Evolutionary conservation across 2,329 filamentous ascomycete genomes (phyloP).

Genomic region (Colletotrichum melonis): DNA sequence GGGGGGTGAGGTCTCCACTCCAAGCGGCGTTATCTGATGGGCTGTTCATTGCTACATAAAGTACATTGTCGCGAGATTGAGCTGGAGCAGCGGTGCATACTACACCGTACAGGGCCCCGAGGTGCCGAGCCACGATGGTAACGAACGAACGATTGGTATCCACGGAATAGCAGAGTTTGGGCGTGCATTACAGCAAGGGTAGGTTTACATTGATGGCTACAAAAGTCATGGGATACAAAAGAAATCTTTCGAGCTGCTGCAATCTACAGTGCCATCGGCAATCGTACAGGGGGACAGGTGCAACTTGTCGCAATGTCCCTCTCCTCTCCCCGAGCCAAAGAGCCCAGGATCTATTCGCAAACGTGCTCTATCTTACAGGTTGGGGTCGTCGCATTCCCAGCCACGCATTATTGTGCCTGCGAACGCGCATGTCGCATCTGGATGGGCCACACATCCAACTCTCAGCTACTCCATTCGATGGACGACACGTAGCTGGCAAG

Average conservation of each 20-base stretch:
- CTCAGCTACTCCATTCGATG: background rate
- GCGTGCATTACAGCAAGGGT: background rate
- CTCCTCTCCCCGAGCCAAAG: no score
- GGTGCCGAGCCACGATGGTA: background rate
- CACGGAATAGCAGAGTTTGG: background rate
- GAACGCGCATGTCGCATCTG: background rate
- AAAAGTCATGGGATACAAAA: background rate
- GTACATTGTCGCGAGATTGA: slow-evolving; percentile 9
- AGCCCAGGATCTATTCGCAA: background rate
- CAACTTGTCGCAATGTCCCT: background rate
- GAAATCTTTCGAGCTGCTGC: slow-evolving; percentile 8
- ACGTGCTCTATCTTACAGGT: background rate
- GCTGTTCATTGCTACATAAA: background rate
- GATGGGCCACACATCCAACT: background rate
- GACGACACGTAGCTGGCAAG: slow-evolving; percentile 1
- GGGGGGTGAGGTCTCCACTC: background rate
- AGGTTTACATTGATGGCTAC: no score
- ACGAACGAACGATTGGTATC: background rate
- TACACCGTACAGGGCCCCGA: background rate
- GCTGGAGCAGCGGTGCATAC: no score
- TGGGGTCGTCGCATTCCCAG: background rate
- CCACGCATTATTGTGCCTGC: background rate
- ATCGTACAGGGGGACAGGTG: background rate
- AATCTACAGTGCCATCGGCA: background rate
- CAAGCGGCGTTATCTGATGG: slow-evolving; percentile 4